These are phyloP conservation scores for Sutorius eximius DNA, from an alignment of 1,284 basidiomycete species.

Conservation along the genomic window DNA sequence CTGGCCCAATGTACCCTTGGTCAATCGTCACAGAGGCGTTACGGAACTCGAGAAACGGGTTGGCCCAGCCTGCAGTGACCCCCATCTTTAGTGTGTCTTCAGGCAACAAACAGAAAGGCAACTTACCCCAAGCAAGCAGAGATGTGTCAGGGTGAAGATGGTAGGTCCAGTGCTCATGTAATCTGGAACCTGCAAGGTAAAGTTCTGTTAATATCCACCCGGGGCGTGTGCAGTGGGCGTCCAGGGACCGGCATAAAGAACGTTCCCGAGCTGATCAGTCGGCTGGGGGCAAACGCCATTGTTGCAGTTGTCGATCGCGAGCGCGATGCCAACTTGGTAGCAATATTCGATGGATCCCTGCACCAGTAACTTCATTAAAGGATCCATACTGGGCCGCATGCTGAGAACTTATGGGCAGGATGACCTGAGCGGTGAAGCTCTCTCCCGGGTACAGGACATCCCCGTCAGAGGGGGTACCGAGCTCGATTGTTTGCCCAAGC, in stretches of 20 bases:
- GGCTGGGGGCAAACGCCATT: slow-evolving; percentile 27
- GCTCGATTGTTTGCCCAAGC: slow-evolving; percentile 31
- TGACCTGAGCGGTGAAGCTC: slow-evolving; percentile 20
- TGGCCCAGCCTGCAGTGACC: slow-evolving; percentile 18
- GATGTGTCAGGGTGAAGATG: slow-evolving; percentile 34
- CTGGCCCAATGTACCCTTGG: not conserved
- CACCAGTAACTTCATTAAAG: not conserved
- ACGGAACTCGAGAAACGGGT: slow-evolving; percentile 31
- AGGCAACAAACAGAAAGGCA: not conserved
- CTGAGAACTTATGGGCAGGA: slow-evolving; percentile 20
- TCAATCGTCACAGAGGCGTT: slow-evolving; percentile 19
- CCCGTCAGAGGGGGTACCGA: slow-evolving; percentile 26
- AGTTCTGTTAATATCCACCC: slow-evolving; percentile 35
- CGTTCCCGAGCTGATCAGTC: slow-evolving; percentile 19
- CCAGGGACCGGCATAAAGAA: slow-evolving; percentile 34
- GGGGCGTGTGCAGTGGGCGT: slow-evolving; percentile 20
- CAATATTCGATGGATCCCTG: slow-evolving; percentile 26
- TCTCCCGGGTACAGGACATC: slow-evolving; percentile 14
- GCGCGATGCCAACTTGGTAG: slow-evolving; percentile 34
- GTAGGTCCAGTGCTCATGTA: slow-evolving; percentile 19
- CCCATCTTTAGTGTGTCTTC: slow-evolving; percentile 4
- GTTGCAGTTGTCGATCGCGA: slow-evolving; percentile 22
- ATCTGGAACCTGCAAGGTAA: slow-evolving; percentile 19
- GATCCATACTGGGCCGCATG: not conserved
- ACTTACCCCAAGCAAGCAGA: slow-evolving; percentile 34